These are phyloP conservation scores for Martiniozyma abietophila DNA, from an alignment of 805 yeast genomes.

Conservation along the genomic window DNA sequence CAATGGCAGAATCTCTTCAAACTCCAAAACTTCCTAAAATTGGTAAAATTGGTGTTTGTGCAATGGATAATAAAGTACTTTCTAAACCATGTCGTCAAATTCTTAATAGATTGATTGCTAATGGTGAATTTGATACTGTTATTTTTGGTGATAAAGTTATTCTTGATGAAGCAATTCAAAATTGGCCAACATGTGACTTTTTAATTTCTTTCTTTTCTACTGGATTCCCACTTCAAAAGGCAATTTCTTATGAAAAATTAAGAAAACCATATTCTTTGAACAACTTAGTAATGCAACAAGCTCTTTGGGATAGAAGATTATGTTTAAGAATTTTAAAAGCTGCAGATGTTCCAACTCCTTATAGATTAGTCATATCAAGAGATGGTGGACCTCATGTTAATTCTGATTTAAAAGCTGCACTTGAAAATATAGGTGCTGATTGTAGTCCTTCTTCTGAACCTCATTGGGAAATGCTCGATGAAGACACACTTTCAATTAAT, in stretches of 20 bases:
- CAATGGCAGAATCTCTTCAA: slow-evolving; percentile 15
- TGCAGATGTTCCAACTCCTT: slow-evolving; percentile 84
- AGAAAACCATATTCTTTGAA: slow-evolving; percentile 86
- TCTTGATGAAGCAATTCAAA: slow-evolving; percentile 83
- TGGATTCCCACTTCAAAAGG: slow-evolving; percentile 95
- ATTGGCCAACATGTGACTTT: slow-evolving; percentile 99
- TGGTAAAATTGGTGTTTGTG: slow-evolving; percentile 97
- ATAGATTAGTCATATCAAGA: slow-evolving; percentile 77
- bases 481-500: slow-evolving; percentile 69
- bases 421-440: slow-evolving; percentile 54
- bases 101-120: slow-evolving; percentile 74
- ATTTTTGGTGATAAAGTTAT: slow-evolving; percentile 97
- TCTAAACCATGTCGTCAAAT: slow-evolving; percentile 94
- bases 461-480: slow-evolving; percentile 80
- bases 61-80: slow-evolving; percentile 95
- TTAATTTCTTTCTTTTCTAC: slow-evolving; percentile 87
- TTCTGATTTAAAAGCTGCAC: slow-evolving; percentile 49
- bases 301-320: slow-evolving; percentile 94
- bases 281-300: slow-evolving; percentile 84
- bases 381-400: slow-evolving; percentile 95
- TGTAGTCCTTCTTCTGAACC: slow-evolving; percentile 50
- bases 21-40: slow-evolving; percentile 55
- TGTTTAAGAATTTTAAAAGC: slow-evolving; percentile 73
- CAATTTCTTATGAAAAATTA: slow-evolving; percentile 79
- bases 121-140: slow-evolving; percentile 93